Percentiles rank a stretch among this genome's conserved stretches.
phyloP scores from a whole-genome alignment of 768 basidiomycete species.

The Trametes elegans region DNA sequence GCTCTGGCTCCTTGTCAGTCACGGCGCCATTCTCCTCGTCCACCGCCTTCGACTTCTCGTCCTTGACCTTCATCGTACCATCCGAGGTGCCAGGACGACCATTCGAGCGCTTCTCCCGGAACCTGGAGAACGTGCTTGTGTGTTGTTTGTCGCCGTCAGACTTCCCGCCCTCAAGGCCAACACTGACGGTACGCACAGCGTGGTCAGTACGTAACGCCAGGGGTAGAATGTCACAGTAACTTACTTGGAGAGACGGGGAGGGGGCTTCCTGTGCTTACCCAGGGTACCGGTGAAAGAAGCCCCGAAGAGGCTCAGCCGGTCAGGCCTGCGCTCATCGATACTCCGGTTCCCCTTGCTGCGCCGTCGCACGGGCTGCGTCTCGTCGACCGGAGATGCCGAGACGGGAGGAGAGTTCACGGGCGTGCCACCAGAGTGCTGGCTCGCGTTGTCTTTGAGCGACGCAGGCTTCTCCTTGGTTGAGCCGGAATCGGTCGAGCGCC shows the following conservation, averaged over 20 bases:
- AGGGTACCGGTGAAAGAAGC: constrained; percentile 57
- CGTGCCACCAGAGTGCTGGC: constrained; percentile 27
- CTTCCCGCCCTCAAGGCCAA: constrained; percentile 33
- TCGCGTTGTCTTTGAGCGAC: constrained; percentile 26
- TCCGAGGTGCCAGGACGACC: constrained; percentile 43
- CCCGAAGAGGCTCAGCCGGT: constrained; percentile 84
- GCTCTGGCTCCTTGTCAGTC: constrained; percentile 16
- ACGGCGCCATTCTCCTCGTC: constrained; percentile 23
- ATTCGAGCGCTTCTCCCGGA: constrained; percentile 41
- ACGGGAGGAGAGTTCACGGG: constrained; percentile 13
- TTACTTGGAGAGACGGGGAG: constrained; percentile 68
- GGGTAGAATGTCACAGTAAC: constrained; percentile 29
- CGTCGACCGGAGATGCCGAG: constrained; percentile 11
- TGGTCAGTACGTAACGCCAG: constrained; percentile 8
- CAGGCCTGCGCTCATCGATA: constrained; percentile 47
- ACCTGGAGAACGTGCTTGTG: constrained; percentile 24
- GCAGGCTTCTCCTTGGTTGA: constrained; percentile 31
- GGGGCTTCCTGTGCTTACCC: constrained; percentile 76
- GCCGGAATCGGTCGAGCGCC: constrained; percentile 47
- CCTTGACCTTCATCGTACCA: constrained; percentile 22
- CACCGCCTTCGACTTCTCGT: constrained; percentile 18
- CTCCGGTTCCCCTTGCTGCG: constrained; percentile 50
- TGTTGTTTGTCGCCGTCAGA: constrained; percentile 43
- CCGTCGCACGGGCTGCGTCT: constrained; percentile 25
- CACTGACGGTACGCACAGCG: constrained; percentile 27